Conservation (phyloP, 495 filamentous ascomycete genomes). For the Alectoria sarmentosa region DNA sequence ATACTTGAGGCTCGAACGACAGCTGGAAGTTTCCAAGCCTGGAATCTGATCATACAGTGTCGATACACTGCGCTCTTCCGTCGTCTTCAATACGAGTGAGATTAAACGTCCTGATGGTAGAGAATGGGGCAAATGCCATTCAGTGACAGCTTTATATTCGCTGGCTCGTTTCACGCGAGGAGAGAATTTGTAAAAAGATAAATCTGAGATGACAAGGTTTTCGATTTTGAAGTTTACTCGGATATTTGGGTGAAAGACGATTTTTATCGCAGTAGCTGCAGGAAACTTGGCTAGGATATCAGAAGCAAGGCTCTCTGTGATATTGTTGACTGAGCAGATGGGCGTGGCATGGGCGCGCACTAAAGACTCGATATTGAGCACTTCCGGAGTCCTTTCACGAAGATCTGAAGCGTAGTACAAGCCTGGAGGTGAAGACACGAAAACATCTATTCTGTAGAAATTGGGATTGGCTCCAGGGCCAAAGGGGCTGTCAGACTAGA, state of each 20-base stretch:
- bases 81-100: neutral
- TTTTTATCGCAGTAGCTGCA: neutral
- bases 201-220: too few relatives aligned
- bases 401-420: neutral
- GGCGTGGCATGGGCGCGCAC: neutral
- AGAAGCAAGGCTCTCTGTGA: neutral
- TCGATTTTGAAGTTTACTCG: neutral
- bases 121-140: neutral
- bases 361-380: neutral
- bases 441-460: neutral
- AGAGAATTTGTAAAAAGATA: neutral
- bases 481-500: neutral
- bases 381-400: neutral
- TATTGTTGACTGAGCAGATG: neutral
- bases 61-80: neutral
- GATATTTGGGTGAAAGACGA: neutral
- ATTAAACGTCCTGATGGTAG: neutral
- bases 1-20: neutral
- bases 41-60: neutral
- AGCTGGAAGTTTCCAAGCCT: too few relatives aligned
- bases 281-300: constrained; percentile 2
- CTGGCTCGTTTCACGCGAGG: too few relatives aligned
- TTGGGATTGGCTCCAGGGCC: neutral
- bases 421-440: neutral
- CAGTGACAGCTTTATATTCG: neutral